A percentile compares a stretch with the other conserved stretches of the same genome.
Conservation (phyloP, 2,329 filamentous ascomycete genomes). For the Nemania abortiva region DNA sequence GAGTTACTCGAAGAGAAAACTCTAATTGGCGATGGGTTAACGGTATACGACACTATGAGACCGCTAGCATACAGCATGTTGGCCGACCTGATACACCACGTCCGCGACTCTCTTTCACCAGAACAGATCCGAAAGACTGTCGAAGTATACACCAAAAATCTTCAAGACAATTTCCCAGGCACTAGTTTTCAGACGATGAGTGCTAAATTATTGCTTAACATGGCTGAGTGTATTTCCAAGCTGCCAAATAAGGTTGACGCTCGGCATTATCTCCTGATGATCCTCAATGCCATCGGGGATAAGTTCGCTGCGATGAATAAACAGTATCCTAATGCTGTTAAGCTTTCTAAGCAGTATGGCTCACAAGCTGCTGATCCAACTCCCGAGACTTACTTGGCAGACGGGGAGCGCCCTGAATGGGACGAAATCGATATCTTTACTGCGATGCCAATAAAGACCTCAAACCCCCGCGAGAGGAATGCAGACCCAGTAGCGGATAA, state of each 20-base stretch:
- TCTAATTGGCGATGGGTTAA: constrained; percentile 93
- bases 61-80: constrained; percentile 98
- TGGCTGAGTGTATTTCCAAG: constrained; percentile 98
- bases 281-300: constrained; percentile 96
- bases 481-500: constrained; percentile 95
- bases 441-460: constrained; percentile 95
- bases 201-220: constrained; percentile 93
- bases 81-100: constrained; percentile 96
- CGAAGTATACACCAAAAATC: constrained; percentile 95
- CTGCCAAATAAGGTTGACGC: constrained; percentile 94
- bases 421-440: constrained; percentile 98
- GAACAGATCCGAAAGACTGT: constrained; percentile 96
- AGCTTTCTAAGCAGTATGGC: constrained; percentile 83
- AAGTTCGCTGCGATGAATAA: constrained; percentile 99
- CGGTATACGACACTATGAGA: constrained; percentile 95
- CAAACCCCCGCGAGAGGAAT: constrained; percentile 88
- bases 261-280: constrained; percentile 95
- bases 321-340: constrained; percentile 94
- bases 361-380: constrained; percentile 73
- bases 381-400: constrained; percentile 84
- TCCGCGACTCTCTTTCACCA: constrained; percentile 86
- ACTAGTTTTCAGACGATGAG: constrained; percentile 99
- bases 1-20: constrained; percentile 94
- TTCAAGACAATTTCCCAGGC: constrained; percentile 95
- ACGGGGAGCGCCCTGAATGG: constrained; percentile 89